Evolutionary conservation across 2,329 filamentous ascomycete genomes (phyloP).

Genomic region (Penicillium concentricum): DNA sequence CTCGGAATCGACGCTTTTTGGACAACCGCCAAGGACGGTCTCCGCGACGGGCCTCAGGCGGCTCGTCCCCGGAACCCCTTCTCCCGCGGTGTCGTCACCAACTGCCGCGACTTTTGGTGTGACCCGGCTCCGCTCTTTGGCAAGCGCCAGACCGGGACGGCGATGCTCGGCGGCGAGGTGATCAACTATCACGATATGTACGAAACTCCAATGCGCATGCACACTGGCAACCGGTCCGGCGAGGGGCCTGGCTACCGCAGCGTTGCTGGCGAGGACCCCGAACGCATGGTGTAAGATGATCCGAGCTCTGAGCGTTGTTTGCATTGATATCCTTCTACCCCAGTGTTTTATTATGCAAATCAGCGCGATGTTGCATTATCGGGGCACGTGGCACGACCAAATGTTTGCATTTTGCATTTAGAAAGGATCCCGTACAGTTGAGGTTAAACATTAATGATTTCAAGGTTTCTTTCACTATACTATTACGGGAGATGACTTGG

Average conservation of each 20-base stretch:
- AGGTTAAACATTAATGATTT: slow-evolving; percentile 17
- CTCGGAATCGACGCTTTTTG: slow-evolving; percentile 93
- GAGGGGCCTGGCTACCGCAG: slow-evolving; percentile 59
- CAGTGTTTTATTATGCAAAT: slow-evolving; percentile 4
- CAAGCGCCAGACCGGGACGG: slow-evolving; percentile 69
- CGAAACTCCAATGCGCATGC: slow-evolving; percentile 73
- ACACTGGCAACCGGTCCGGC: slow-evolving; percentile 45
- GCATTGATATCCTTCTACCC: slow-evolving; percentile 7
- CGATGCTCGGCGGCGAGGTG: slow-evolving; percentile 71
- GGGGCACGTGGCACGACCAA: slow-evolving; percentile 7
- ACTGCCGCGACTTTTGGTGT: slow-evolving; percentile 96
- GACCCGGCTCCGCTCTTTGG: slow-evolving; percentile 82
- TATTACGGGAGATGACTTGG: neutral
- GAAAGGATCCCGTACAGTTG: slow-evolving; percentile 19
- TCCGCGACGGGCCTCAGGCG: slow-evolving; percentile 48
- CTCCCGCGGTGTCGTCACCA: slow-evolving; percentile 75
- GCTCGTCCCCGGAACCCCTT: slow-evolving; percentile 74
- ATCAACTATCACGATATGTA: slow-evolving; percentile 91
- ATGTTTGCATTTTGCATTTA: slow-evolving; percentile 15
- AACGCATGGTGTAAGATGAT: slow-evolving; percentile 28
- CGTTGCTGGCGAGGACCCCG: slow-evolving; percentile 41
- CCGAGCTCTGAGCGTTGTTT: neutral
- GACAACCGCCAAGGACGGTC: slow-evolving; percentile 78
- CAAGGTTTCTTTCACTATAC: neutral
- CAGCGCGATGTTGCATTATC: slow-evolving; percentile 6